phyloP scores from a whole-genome alignment of 2,329 filamentous ascomycete genomes.

The Aspergillus sp. region DNA sequence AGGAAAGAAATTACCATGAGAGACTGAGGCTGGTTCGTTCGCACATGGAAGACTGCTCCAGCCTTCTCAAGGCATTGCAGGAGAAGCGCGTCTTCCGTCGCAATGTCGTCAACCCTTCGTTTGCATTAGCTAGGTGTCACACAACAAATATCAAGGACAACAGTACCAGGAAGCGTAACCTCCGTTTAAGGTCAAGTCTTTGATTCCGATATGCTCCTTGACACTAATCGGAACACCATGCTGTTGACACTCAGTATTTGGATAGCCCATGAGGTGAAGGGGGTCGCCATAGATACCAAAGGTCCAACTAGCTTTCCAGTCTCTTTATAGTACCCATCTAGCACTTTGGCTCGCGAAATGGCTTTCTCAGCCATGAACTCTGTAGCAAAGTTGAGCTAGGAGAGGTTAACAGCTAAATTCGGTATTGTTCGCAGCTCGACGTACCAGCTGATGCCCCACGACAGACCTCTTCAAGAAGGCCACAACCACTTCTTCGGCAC shows the following conservation, averaged over 20 bases:
- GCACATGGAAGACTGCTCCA: slow-evolving; percentile 45
- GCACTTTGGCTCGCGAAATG: slow-evolving; percentile 31
- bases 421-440: background rate
- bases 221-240: slow-evolving; percentile 58
- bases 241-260: background rate
- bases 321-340: slow-evolving; percentile 31
- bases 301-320: slow-evolving; percentile 50
- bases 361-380: slow-evolving; percentile 40
- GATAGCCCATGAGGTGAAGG: background rate
- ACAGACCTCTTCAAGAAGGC: slow-evolving; percentile 36
- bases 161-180: slow-evolving; percentile 37
- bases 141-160: background rate
- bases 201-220: slow-evolving; percentile 63
- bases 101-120: slow-evolving; percentile 35
- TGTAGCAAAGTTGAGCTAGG: slow-evolving; percentile 37
- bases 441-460: slow-evolving; percentile 34
- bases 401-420: background rate
- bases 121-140: background rate
- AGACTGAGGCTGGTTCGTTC: slow-evolving; percentile 45
- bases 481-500: slow-evolving; percentile 32
- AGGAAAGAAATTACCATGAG: slow-evolving; percentile 33
- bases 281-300: slow-evolving; percentile 26
- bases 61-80: slow-evolving; percentile 33
- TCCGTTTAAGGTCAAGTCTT: slow-evolving; percentile 43
- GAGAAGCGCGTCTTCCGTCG: slow-evolving; percentile 35